Conservation (phyloP, 306 rosid species). For the Fagus crenata region DNA sequence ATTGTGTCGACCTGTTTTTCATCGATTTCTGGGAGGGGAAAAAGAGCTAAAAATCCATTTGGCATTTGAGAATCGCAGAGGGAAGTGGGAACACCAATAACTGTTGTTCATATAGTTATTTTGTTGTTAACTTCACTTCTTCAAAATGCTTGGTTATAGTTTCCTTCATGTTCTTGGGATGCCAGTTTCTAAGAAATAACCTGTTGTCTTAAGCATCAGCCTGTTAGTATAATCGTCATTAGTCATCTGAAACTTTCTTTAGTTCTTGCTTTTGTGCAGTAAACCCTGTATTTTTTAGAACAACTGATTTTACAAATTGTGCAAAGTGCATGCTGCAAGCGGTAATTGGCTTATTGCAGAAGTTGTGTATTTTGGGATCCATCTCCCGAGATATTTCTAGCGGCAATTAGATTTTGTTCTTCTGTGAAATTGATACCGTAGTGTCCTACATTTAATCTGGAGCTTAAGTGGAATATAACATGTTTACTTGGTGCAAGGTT, state of each 20-base stretch:
- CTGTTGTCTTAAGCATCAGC: not conserved
- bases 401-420: not conserved
- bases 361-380: not conserved
- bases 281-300: not conserved
- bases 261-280: not conserved
- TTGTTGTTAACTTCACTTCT: too few species aligned
- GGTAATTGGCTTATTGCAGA: not conserved
- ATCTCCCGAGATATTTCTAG: not conserved
- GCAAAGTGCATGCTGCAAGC: not conserved
- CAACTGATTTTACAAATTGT: not conserved
- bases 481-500: not conserved
- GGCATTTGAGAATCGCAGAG: too few species aligned
- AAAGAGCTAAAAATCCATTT: too few species aligned
- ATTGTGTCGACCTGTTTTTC: too few species aligned
- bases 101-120: too few species aligned
- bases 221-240: not conserved
- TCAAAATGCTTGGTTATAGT: too few species aligned
- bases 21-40: too few species aligned
- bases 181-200: too few species aligned
- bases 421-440: slow-evolving; percentile 4
- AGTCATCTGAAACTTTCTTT: not conserved
- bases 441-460: not conserved
- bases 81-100: too few species aligned
- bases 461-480: slow-evolving; percentile 2
- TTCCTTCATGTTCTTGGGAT: too few species aligned